phyloP scores from a whole-genome alignment of 1,139 yeast genomes.

The Suzukiozyma palmioleophila region DNA sequence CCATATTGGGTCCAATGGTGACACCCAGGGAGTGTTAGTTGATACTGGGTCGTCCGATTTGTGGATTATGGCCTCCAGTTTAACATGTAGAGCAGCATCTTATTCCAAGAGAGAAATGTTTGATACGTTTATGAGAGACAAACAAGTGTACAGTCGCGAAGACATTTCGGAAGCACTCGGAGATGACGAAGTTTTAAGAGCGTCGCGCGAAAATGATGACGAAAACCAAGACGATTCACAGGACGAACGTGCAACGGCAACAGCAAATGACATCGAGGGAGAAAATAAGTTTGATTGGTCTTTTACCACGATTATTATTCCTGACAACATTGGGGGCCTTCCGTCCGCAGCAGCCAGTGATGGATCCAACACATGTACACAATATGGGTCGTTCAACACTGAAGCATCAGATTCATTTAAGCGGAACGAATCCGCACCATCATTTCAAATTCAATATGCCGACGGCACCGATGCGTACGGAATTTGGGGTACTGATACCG shows the following conservation, averaged over 20 bases:
- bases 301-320: not conserved
- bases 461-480: slow-evolving; percentile 63
- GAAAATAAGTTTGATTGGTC: not conserved
- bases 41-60: slow-evolving; percentile 48
- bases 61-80: slow-evolving; percentile 39
- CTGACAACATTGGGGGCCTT: slow-evolving; percentile 5
- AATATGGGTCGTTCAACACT: slow-evolving; percentile 38
- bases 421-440: slow-evolving; percentile 28
- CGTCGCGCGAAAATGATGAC: slow-evolving; percentile 1
- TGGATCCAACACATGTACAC: slow-evolving; percentile 27
- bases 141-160: not conserved
- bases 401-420: slow-evolving; percentile 28
- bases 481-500: slow-evolving; percentile 47
- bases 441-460: slow-evolving; percentile 51
- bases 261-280: not conserved
- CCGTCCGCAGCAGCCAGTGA: slow-evolving; percentile 7
- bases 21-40: slow-evolving; percentile 29
- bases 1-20: slow-evolving; percentile 29
- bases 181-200: not conserved
- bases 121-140: slow-evolving; percentile 1
- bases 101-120: not conserved
- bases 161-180: not conserved
- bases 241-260: not conserved
- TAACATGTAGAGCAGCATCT: slow-evolving; percentile 17
- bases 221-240: slow-evolving; percentile 5